Conservation (phyloP, 2,329 filamentous ascomycete species). For the Xylariaceae sp. region DNA sequence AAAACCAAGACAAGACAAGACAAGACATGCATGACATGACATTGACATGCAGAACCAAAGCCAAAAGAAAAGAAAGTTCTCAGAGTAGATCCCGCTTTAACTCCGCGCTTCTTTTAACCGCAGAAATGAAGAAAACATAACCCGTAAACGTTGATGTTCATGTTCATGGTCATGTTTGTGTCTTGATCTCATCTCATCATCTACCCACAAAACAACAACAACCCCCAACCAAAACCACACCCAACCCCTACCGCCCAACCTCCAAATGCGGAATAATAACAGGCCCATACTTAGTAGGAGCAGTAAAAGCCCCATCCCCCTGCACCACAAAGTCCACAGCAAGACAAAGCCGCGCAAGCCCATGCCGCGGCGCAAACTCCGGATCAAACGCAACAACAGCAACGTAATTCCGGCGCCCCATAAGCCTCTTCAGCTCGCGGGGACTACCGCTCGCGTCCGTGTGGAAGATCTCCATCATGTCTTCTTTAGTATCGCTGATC, state of each 20-base stretch:
- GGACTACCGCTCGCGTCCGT: conserved; percentile 81
- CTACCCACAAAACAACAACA: not conserved
- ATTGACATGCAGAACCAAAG: not conserved
- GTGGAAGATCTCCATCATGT: conserved; percentile 99
- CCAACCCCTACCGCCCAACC: conserved; percentile 53
- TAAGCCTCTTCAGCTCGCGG: conserved; percentile 83
- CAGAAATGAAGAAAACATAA: too few relatives aligned
- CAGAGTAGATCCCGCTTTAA: too few relatives aligned
- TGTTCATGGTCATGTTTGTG: too few relatives aligned
- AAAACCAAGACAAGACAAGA: not conserved
- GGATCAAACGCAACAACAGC: conserved; percentile 94
- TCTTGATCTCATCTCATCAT: too few relatives aligned
- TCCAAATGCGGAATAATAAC: conserved; percentile 89
- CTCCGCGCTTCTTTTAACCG: too few relatives aligned
- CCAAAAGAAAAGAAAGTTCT: too few relatives aligned
- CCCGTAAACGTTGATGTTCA: too few relatives aligned
- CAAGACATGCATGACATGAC: not conserved
- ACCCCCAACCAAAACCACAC: not conserved
- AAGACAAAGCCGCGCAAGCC: conserved; percentile 67
- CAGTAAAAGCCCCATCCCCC: conserved; percentile 74
- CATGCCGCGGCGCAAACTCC: conserved; percentile 54
- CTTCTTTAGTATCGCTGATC: conserved; percentile 90
- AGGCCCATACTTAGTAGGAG: conserved; percentile 91
- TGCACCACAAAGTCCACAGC: conserved; percentile 97
- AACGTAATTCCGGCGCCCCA: conserved; percentile 89